Evolutionary conservation across 2,329 filamentous ascomycete genomes (phyloP).

Genomic region (Fusarium penzigii): DNA sequence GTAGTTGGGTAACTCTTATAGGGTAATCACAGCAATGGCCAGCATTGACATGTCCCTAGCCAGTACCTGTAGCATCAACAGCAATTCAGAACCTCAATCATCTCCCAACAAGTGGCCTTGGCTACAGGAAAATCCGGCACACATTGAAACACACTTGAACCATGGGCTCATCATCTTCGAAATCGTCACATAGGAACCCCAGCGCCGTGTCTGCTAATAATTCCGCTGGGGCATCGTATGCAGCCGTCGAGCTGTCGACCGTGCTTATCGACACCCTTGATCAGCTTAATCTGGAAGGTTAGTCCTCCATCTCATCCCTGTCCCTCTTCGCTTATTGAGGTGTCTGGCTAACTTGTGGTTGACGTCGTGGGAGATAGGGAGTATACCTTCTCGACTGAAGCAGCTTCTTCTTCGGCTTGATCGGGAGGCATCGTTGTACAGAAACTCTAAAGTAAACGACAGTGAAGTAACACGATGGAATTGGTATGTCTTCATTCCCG

Average conservation of each 20-base stretch:
- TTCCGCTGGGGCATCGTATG: constrained; percentile 10
- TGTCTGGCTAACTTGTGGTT: not conserved
- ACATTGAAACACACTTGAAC: not conserved
- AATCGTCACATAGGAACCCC: not conserved
- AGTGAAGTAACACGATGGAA: constrained; percentile 14
- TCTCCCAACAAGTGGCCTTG: no score
- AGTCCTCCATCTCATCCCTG: not conserved
- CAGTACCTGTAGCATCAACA: no score
- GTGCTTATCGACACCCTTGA: constrained; percentile 9
- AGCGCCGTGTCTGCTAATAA: constrained; percentile 13
- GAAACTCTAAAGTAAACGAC: constrained; percentile 19
- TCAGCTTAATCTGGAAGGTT: constrained; percentile 13
- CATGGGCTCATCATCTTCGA: constrained; percentile 18
- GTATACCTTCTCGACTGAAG: constrained; percentile 11
- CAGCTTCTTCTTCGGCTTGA: constrained; percentile 23
- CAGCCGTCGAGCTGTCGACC: constrained; percentile 10
- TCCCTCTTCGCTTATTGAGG: no score
- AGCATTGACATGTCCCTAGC: no score
- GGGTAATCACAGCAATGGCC: no score
- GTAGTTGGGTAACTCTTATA: no score
- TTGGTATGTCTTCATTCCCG: constrained; percentile 3
- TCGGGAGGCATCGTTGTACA: constrained; percentile 21
- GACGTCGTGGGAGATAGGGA: constrained; percentile 1
- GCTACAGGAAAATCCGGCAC: not conserved
- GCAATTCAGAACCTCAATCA: no score